Percentiles rank a stretch among this genome's conserved stretches.
phyloP scores from a whole-genome alignment of 2,329 filamentous ascomycete genomes.

The Epichloe elymi region DNA sequence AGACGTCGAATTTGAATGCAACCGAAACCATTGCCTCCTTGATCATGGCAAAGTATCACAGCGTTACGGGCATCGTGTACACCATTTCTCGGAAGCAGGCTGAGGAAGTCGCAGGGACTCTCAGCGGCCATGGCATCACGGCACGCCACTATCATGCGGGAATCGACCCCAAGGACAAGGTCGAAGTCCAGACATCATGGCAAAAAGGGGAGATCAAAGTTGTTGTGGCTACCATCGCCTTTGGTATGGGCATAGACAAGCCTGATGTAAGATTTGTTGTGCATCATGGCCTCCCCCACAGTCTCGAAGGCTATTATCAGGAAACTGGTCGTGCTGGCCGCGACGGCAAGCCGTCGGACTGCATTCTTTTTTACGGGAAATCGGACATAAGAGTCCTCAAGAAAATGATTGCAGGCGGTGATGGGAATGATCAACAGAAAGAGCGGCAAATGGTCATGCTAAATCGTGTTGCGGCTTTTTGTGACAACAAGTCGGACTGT shows the following conservation, averaged over 20 bases:
- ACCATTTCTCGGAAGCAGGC: constrained; percentile 76
- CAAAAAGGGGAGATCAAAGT: constrained; percentile 73
- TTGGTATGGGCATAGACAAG: constrained; percentile 99
- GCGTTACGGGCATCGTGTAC: constrained; percentile 82
- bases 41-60: constrained; percentile 56
- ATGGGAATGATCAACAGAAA: constrained; percentile 67
- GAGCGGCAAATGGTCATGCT: constrained; percentile 77
- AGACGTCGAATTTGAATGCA: constrained; percentile 42
- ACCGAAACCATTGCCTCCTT: constrained; percentile 42
- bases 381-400: constrained; percentile 60
- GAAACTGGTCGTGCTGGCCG: constrained; percentile 91
- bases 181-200: constrained; percentile 65
- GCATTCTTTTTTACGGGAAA: constrained; percentile 74
- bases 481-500: constrained; percentile 80
- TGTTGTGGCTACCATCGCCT: constrained; percentile 95
- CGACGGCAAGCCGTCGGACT: constrained; percentile 76
- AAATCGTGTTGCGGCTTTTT: constrained; percentile 71
- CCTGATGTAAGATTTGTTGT: constrained; percentile 93
- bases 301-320: constrained; percentile 94
- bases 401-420: constrained; percentile 71
- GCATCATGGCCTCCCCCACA: constrained; percentile 84
- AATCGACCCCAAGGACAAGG: constrained; percentile 56
- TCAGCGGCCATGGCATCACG: constrained; percentile 52
- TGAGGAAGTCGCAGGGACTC: constrained; percentile 61
- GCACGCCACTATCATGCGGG: constrained; percentile 80